Percentiles rank a stretch among this genome's conserved stretches.
Conservation (phyloP, 768 basidiomycete species). For the Lentinus brumalis region DNA sequence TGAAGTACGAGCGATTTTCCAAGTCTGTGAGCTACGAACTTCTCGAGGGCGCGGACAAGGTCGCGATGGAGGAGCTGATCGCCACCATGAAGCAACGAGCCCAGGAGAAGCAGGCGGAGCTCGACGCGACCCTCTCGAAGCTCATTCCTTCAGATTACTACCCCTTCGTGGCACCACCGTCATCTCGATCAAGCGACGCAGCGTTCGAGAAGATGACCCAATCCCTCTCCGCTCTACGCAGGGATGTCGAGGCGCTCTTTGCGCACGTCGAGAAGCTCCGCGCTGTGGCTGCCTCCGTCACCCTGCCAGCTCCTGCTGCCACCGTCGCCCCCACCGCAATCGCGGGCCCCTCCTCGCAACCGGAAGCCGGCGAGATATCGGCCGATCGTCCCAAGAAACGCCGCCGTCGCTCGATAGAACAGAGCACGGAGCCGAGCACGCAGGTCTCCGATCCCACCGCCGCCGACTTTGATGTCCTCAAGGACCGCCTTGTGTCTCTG, state of each 20-base stretch:
- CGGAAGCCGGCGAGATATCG: neutral
- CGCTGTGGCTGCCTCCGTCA: neutral
- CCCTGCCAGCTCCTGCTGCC: neutral
- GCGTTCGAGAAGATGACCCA: conserved; percentile 34
- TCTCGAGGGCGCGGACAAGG: conserved; percentile 31
- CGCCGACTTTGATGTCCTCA: conserved; percentile 30
- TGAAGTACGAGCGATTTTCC: conserved; percentile 28
- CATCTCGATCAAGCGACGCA: conserved; percentile 21
- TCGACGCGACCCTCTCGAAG: conserved; percentile 32
- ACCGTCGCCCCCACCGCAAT: neutral
- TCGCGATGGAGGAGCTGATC: conserved; percentile 28
- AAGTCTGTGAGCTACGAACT: conserved; percentile 25
- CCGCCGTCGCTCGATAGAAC: conserved; percentile 18
- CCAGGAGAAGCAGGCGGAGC: conserved; percentile 34
- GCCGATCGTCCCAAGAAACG: conserved; percentile 14
- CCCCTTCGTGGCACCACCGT: conserved; percentile 30
- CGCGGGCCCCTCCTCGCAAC: neutral
- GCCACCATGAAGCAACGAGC: conserved; percentile 25
- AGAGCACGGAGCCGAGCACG: neutral
- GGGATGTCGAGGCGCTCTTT: conserved; percentile 10
- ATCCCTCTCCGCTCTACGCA: conserved; percentile 17
- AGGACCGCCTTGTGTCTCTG: conserved; percentile 32
- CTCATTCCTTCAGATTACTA: conserved; percentile 42
- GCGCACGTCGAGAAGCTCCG: neutral
- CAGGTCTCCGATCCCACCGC: conserved; percentile 7